A percentile compares a stretch with the other conserved stretches of the same genome.
These are phyloP conservation scores for Cryptomeria japonica DNA, from an alignment of 75 land plant species.

Conservation along the genomic window DNA sequence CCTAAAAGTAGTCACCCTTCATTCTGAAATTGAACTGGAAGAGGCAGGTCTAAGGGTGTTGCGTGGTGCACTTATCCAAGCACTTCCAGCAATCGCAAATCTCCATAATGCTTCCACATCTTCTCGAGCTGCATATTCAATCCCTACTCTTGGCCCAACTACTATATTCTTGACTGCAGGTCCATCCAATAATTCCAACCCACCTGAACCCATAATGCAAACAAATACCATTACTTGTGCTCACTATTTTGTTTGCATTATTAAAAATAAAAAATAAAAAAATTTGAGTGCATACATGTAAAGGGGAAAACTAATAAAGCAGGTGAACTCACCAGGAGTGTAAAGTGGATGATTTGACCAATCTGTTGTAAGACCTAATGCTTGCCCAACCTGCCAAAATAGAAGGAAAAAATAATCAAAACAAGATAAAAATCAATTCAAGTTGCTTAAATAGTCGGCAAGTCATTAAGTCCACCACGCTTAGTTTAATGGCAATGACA, in stretches of 20 bases:
- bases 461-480: neutral
- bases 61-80: constrained; percentile 97
- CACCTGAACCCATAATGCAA: constrained; percentile 45
- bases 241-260: neutral
- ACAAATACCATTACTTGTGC: neutral
- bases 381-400: constrained; percentile 81
- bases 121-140: constrained; percentile 82
- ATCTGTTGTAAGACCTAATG: constrained; percentile 75
- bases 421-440: neutral
- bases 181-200: constrained; percentile 87
- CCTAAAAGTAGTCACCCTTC: neutral
- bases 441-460: neutral
- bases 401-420: neutral
- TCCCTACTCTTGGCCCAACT: constrained; percentile 93
- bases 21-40: neutral
- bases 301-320: neutral
- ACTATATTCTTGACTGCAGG: constrained; percentile 80
- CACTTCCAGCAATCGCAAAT: constrained; percentile 86
- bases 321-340: constrained; percentile 48
- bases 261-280: neutral
- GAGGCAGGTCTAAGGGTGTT: constrained; percentile 57
- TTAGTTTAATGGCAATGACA: neutral
- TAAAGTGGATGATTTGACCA: constrained; percentile 91
- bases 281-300: neutral
- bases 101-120: constrained; percentile 90